phyloP scores from a whole-genome alignment of 306 rosid species.

The Trichosanthes truncata region DNA sequence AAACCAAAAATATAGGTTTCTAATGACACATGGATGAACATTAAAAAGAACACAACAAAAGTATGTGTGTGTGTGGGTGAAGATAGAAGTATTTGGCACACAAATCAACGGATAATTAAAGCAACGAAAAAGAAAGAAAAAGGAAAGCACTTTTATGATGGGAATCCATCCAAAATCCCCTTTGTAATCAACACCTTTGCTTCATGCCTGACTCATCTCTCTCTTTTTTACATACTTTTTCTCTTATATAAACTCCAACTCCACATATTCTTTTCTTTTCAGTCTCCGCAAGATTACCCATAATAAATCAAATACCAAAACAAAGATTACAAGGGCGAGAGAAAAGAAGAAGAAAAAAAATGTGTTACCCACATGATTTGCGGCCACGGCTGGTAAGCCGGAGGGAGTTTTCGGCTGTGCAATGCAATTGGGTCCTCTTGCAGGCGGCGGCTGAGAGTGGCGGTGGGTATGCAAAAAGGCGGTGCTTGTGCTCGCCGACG shows the following conservation, averaged over 20 bases:
- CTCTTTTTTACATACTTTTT: not conserved
- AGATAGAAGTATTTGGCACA: not conserved
- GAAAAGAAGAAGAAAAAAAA: constrained; percentile 16
- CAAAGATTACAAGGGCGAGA: not conserved
- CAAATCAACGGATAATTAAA: not conserved
- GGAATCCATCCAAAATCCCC: not conserved
- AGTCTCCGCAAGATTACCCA: constrained; percentile 6
- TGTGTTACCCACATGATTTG: constrained; percentile 46
- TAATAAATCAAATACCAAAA: not conserved
- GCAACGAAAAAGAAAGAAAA: not conserved
- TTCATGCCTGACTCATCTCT: not conserved
- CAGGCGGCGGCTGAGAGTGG: constrained; percentile 9
- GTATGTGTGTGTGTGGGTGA: not conserved
- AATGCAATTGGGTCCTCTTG: not conserved
- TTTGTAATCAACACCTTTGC: not conserved
- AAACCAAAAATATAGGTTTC: not conserved
- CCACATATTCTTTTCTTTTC: constrained; percentile 24
- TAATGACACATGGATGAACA: not conserved
- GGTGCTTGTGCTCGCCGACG: constrained; percentile 71
- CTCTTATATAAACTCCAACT: constrained; percentile 13
- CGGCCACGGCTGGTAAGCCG: not conserved
- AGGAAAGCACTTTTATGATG: not conserved
- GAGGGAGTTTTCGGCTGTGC: not conserved
- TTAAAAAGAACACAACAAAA: not conserved
- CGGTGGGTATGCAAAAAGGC: not conserved